Base-by-base conservation (phyloP, 495 filamentous ascomycete species). In the Podospora bellae-mahoneyi region DNA sequence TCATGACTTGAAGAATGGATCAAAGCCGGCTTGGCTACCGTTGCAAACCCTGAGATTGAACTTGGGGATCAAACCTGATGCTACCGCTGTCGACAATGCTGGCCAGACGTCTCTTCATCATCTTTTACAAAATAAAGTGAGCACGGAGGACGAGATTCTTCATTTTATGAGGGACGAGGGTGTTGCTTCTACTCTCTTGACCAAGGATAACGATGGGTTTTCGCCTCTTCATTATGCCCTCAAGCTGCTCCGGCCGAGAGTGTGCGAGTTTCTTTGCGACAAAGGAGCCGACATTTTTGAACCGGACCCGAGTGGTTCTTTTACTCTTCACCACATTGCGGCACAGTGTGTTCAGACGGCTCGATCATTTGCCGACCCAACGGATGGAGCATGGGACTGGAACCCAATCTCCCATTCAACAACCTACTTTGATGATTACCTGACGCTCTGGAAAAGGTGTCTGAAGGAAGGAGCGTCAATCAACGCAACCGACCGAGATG, bases 101-200 rank as follows among this genome's bases (percentile, higher is more conserved):
- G 72, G 74, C 39, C 66, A 72, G 28, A 75, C 71, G 28, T 71
- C 72, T 16, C 62, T 79, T 4, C 77, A 79, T 64, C 66, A 72
- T 39, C 70, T 79, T 28, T 66, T 77, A 0, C 62, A 73, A 18
- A 71, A 78, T 63, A 48, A 64, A 5, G 69, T 69, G 23, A 23
- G 23, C n/a, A 63, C 64, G 32, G 39, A 62, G 56, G 68, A 77
- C 19, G 68, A 73, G 3, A 65, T 60, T 26, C 54, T 71, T 44
- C 58, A 23, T 5, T 60, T 66, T 19, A 27, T 58, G 28, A 32
- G 4, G 30, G 30, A 4, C 30, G 30, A 32, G 3, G 1, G 4
- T 32, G 30, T 7, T 7, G 4, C 30, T 32, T 5, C 30, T 32
- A 32, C 30, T 7, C 30, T 32, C 7, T 32, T 32, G 7, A 23